Percentiles rank a stretch among this genome's conserved stretches.
phyloP scores from a whole-genome alignment of 1,284 basidiomycete genomes.

The Malassezia globosa region DNA sequence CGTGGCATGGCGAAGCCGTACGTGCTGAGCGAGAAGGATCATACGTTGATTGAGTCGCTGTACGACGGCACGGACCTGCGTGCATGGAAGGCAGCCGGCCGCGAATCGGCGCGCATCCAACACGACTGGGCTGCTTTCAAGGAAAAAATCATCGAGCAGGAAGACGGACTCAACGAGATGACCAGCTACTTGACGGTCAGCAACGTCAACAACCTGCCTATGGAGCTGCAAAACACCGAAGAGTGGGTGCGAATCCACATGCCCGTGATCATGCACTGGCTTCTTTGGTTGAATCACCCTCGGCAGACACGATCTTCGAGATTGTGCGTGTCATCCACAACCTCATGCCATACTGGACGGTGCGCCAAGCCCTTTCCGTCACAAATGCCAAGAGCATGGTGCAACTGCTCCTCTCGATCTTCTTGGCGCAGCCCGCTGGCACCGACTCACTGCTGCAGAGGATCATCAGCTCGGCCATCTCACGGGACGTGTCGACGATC shows the following conservation, averaged over 20 bases:
- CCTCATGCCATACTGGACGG: conserved; percentile 45
- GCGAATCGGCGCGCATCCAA: conserved; percentile 28
- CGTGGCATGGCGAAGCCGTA: conserved; percentile 41
- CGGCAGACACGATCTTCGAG: conserved; percentile 36
- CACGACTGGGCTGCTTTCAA: conserved; percentile 36
- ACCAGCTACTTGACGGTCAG: conserved; percentile 32
- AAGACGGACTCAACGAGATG: conserved; percentile 38
- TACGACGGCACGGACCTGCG: conserved; percentile 27
- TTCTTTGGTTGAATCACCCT: conserved; percentile 38
- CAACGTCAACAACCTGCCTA: conserved; percentile 38
- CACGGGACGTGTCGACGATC: conserved; percentile 28
- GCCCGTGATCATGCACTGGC: conserved; percentile 35
- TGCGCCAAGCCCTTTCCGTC: conserved; percentile 40
- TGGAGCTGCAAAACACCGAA: conserved; percentile 35
- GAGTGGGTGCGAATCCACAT: conserved; percentile 39
- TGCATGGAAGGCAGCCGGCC: conserved; percentile 33
- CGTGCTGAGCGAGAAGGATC: conserved; percentile 24
- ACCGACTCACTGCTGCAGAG: conserved; percentile 44
- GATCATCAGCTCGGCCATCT: conserved; percentile 35
- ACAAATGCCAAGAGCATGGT: conserved; percentile 44
- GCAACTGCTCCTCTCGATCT: conserved; percentile 32
- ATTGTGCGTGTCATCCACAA: conserved; percentile 38
- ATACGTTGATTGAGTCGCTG: conserved; percentile 30
- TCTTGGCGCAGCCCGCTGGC: conserved; percentile 42
- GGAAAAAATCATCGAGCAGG: conserved; percentile 41